These are phyloP conservation scores for Poa annua DNA, from an alignment of 176 grass and related monocot genomes.

Conservation along the genomic window DNA sequence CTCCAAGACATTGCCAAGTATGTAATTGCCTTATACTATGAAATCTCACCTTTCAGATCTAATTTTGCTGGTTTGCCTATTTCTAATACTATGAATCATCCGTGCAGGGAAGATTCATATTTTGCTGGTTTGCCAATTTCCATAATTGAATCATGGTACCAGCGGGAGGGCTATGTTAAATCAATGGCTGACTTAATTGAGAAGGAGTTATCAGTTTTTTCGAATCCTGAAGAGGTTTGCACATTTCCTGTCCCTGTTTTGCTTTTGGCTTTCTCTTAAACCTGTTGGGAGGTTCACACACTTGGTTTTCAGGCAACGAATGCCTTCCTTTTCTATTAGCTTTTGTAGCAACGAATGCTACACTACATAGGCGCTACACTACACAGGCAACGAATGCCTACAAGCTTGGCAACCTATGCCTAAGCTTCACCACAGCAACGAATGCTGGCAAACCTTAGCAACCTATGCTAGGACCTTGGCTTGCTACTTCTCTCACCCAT, in stretches of 20 bases:
- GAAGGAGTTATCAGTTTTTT: constrained; percentile 65
- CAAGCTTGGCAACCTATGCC: no score
- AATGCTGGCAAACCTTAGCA: no score
- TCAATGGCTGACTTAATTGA: constrained; percentile 95
- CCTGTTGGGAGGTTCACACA: no score
- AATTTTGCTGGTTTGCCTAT: constrained; percentile 81
- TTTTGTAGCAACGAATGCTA: no score
- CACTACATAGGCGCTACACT: no score
- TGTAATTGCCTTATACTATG: constrained; percentile 15
- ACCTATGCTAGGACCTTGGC: no score
- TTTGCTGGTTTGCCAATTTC: constrained; percentile 86
- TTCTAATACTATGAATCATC: constrained; percentile 19
- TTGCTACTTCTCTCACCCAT: no score
- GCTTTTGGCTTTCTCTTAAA: neutral
- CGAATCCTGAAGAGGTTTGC: constrained; percentile 77
- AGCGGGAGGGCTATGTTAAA: constrained; percentile 91
- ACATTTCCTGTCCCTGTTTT: constrained; percentile 2
- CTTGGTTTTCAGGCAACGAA: no score
- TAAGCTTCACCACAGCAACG: no score
- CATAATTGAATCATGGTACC: constrained; percentile 94
- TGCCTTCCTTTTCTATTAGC: no score
- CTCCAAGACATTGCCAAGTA: constrained; percentile 81
- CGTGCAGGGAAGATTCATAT: constrained; percentile 82
- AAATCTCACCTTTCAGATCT: constrained; percentile 12
- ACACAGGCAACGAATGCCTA: no score